Base-by-base conservation (phyloP, 2,329 filamentous ascomycete species). In the Penicillium janthinellum region DNA sequence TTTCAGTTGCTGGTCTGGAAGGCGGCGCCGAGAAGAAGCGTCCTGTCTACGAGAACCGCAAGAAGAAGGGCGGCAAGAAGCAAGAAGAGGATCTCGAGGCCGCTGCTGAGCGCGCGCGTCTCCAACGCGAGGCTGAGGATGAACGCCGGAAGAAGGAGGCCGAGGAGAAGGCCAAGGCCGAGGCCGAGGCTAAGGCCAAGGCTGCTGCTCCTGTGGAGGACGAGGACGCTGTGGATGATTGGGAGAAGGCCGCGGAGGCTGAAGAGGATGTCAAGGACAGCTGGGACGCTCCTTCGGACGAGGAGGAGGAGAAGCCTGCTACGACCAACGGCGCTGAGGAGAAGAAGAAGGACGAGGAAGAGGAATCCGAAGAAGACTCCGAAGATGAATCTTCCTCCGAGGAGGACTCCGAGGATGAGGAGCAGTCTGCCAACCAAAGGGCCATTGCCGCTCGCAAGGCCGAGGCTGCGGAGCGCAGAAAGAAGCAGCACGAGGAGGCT, bases 401-500 rank as follows among this genome's bases (percentile, higher is more conserved):
- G 8, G 77, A 76, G 6, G 77, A 79, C 14, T 78, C 77, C n/a
- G 83, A 86, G n/a, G 87, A 90, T 34, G 86, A 96, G 73, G 86
- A 89, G 64, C 80, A 84, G 60, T 89, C 88, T n/a, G 90, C 90
- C n/a, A 82, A 87, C 42, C 83, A 90, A 72, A 84, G 84, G 63
- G 90, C 90, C 15, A 87, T 90, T 70, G 88, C 87, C 25, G 87
- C 90, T 72, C 86, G 89, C 70, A 97, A 97, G 81, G 90, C 88
- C 67, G 93, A 96, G 72, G 92, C 92, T 47, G 91, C 92, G 15
- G 92, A 95, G 70, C 87, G 94, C 72, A 87, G 94, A 71, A 90
- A 92, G 79, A 91, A 91, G 79, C 90, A 92, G 59, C 91, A 96
- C 75, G 91, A 97, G 77, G 94, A 92, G 63, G 95, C 95, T 17